Conservation (phyloP, 257 asterid species). For the Oldenlandia corymbosa region DNA sequence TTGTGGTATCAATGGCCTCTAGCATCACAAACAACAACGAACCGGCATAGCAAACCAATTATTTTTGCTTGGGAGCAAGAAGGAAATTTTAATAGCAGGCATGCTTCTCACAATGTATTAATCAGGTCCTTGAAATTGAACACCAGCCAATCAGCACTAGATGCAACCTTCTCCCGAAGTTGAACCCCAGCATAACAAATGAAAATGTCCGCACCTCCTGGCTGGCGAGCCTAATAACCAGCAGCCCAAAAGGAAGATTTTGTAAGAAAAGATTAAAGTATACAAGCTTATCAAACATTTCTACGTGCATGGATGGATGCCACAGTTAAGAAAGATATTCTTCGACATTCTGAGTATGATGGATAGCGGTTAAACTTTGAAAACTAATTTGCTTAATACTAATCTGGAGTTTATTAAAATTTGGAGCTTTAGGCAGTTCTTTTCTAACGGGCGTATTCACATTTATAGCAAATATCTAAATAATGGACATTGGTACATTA, state of each 20-base stretch:
- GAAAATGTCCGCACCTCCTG: constrained; percentile 88
- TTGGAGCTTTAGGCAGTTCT: not conserved
- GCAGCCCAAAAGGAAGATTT: not conserved
- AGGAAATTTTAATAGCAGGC: not conserved
- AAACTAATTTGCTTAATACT: not conserved
- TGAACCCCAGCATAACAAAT: constrained; percentile 83
- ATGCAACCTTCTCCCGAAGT: constrained; percentile 72
- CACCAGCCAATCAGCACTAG: constrained; percentile 90
- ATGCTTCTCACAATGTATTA: constrained; percentile 43
- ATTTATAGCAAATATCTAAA: no score
- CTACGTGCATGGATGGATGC: not conserved
- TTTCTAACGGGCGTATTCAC: no score
- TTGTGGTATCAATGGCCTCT: no score
- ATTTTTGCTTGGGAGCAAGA: not conserved
- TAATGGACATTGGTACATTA: not conserved
- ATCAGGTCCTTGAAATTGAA: constrained; percentile 66
- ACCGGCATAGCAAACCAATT: no score
- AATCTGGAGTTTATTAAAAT: not conserved
- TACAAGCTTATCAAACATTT: not conserved
- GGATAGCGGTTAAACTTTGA: not conserved
- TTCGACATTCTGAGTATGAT: not conserved
- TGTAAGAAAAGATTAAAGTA: not conserved
- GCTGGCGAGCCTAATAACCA: constrained; percentile 64
- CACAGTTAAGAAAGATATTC: not conserved
- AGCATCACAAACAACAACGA: no score